Evolutionary conservation across 176 grass and related monocot species (phyloP), one percentile per base, ranked within the genome.

Genomic region (Coix lacrymajobi): DNA sequence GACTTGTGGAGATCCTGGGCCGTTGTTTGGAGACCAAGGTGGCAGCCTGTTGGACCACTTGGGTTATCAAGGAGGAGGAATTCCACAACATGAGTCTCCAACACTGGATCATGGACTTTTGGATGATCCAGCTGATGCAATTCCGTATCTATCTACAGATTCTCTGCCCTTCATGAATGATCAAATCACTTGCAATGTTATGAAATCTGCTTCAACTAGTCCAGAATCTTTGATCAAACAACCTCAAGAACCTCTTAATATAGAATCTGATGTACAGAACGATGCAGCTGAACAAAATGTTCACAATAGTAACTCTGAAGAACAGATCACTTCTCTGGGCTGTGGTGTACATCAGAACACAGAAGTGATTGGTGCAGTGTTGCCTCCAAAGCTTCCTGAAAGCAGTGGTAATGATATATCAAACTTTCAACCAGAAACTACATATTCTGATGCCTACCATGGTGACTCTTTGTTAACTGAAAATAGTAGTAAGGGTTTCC

Each of bases 401-500:
- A 76, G 62, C 69, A 75, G 25, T 77, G 85, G 51, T 88, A 81
- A 92, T 85, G 56, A 87, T 66, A 67, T 57, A 74, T 77, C 82
- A 62, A 77, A 77, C 33, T 69, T 88, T 67, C 44, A 87, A 84
- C 61, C 52, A 66, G 91, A 89, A 81, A 62, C 56, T 62, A 79
- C 60, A 85, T 70, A 79, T 76, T 86, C 75, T 83, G 73, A 83
- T 80, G 25, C 40, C 28, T 83, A 86, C 75, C 87, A 83, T 89
- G 86, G 79, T 26, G 83, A 92, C 44, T 68, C 90, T 60, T 75
- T 92, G 74, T 83, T 92, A 86, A 69, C 62, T 86, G 83, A 89
- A 76, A 79, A 89, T 81, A 73, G 48, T 43, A 78, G 73, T 78
- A 87, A 78, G 56, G 81, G 69, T 87, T 68, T 71, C 52, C 80